Evolutionary conservation across 192 early-diverging fungal species (phyloP).

Genomic region (Entomortierella parvispora): DNA sequence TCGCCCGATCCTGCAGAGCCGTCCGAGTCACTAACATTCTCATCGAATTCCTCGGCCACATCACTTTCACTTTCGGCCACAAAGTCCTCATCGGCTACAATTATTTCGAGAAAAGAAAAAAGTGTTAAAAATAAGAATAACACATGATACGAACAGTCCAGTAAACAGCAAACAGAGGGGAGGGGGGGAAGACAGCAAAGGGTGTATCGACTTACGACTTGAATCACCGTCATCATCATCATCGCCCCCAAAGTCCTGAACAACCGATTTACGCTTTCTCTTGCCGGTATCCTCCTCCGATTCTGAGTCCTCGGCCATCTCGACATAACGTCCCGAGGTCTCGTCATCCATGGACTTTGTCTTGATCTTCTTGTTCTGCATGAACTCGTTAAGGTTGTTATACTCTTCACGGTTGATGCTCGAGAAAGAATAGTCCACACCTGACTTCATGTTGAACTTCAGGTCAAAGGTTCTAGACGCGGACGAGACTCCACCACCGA

Average conservation of each 20-base stretch:
- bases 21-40: constrained; percentile 56
- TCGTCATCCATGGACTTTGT: constrained; percentile 64
- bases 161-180: too few species aligned
- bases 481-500: constrained; percentile 57
- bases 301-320: constrained; percentile 40
- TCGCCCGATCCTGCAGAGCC: constrained; percentile 20
- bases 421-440: constrained; percentile 85
- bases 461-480: constrained; percentile 91
- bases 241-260: constrained; percentile 56
- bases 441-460: constrained; percentile 87
- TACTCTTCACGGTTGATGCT: constrained; percentile 94
- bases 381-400: constrained; percentile 80
- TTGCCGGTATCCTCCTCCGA: constrained; percentile 47
- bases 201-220: constrained; percentile 62
- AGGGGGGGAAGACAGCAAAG: constrained; percentile 9
- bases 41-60: constrained; percentile 82
- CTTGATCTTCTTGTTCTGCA: constrained; percentile 85
- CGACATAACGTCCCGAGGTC: constrained; percentile 34
- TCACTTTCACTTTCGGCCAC: constrained; percentile 79
- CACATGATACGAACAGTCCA: too few species aligned
- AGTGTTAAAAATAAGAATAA: constrained; percentile 18
- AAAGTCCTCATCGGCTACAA: constrained; percentile 90
- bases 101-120: not conserved
- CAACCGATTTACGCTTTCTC: constrained; percentile 28
- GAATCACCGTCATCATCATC: constrained; percentile 68